Evolutionary conservation across 176 grass and related monocot genomes (phyloP).

Genomic region (Aegilops speltoides): DNA sequence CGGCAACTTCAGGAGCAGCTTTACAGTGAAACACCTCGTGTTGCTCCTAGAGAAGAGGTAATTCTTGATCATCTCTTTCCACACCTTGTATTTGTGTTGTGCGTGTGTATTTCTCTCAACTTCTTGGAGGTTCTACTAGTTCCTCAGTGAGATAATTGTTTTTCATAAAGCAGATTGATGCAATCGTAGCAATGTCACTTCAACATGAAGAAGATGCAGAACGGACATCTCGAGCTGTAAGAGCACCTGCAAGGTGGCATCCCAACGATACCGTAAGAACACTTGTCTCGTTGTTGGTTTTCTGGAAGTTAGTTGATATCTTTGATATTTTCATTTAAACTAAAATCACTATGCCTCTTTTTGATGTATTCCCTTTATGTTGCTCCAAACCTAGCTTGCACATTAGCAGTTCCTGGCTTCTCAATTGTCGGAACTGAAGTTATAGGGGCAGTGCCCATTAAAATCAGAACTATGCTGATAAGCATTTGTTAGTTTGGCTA

Average conservation of each 20-base stretch:
- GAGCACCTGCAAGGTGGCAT: conserved; percentile 10
- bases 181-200: conserved; percentile 72
- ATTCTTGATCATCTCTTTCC: conserved; percentile 11
- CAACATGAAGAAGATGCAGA: conserved; percentile 63
- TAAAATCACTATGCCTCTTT: not conserved
- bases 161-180: conserved; percentile 70
- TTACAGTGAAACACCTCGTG: conserved; percentile 64
- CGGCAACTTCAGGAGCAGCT: conserved; percentile 88
- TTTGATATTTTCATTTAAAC: not conserved
- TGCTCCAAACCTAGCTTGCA: not conserved
- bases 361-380: not conserved
- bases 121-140: conserved; percentile 9
- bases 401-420: not conserved
- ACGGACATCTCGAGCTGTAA: conserved; percentile 28
- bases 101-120: not conserved
- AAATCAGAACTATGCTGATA: conserved; percentile 1
- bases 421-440: conserved; percentile 17
- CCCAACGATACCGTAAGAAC: conserved; percentile 50
- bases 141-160: conserved; percentile 1
- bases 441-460: not conserved
- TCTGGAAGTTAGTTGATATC: conserved; percentile 3
- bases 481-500: conserved; percentile 2
- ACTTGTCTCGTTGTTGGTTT: not conserved
- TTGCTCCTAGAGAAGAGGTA: conserved; percentile 60
- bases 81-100: not conserved